Evolutionary conservation across 225 moss, liverwort and hornwort species (phyloP).

Genomic region (Thuidium tamariscinum): DNA sequence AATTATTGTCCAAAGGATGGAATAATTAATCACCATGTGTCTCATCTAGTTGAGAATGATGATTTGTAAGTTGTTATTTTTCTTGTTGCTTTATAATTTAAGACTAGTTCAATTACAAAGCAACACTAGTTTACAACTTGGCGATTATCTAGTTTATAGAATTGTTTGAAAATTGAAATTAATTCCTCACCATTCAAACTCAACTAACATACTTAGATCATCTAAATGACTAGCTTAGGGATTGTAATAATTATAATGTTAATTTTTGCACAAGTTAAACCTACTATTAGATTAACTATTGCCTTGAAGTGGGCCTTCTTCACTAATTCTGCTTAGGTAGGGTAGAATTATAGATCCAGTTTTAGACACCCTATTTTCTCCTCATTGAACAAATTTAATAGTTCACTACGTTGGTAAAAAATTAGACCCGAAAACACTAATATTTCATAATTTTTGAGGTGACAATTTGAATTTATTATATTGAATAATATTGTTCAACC

Average conservation of each 20-base stretch:
- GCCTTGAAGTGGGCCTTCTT: neutral
- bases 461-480: neutral
- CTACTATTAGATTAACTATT: neutral
- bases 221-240: neutral
- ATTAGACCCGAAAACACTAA: neutral
- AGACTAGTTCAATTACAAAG: neutral
- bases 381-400: neutral
- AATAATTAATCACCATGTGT: neutral
- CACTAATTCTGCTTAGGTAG: neutral
- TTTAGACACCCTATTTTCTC: accelerated
- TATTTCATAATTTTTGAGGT: neutral
- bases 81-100: accelerated
- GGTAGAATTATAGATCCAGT: neutral
- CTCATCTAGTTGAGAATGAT: accelerated
- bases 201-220: accelerated
- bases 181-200: accelerated
- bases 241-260: neutral
- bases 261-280: neutral
- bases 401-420: neutral
- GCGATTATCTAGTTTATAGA: neutral
- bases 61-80: neutral
- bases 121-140: accelerated
- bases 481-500: neutral
- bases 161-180: accelerated
- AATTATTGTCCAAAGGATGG: accelerated